Conservation (phyloP, 2,329 filamentous ascomycete genomes). For the Lasiodiplodia gonubiensis region DNA sequence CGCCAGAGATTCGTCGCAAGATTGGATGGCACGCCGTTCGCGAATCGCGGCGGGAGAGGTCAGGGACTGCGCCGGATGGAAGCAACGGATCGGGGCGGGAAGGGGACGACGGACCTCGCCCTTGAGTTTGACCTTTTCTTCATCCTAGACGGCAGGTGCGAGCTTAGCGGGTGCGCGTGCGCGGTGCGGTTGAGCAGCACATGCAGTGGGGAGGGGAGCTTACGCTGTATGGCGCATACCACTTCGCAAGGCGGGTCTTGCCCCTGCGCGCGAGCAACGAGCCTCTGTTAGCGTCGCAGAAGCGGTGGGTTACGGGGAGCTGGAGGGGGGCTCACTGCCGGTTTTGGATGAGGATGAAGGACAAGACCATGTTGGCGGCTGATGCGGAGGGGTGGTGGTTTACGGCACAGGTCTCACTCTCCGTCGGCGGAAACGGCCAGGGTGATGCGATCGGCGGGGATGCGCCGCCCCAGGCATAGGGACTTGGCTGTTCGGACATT, state of each 20-base stretch:
- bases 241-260: conserved; percentile 97
- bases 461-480: too few relatives aligned
- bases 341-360: conserved; percentile 89
- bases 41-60: not conserved
- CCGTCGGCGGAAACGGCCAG: conserved; percentile 9
- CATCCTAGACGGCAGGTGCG: conserved; percentile 66
- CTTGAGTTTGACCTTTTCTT: conserved; percentile 98
- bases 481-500: too few relatives aligned
- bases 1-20: conserved; percentile 11
- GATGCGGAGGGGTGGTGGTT: conserved; percentile 7
- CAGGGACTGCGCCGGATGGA: conserved; percentile 1
- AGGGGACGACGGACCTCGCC: conserved; percentile 71
- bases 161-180: conserved; percentile 3
- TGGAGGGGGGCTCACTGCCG: conserved; percentile 66
- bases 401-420: conserved; percentile 1
- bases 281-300: conserved; percentile 7
- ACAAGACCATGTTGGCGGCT: conserved; percentile 66
- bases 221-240: conserved; percentile 94
- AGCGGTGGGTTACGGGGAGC: conserved; percentile 3
- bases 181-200: not conserved
- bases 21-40: conserved; percentile 3
- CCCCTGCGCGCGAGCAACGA: conserved; percentile 64
- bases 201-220: conserved; percentile 36
- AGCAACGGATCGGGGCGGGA: not conserved
- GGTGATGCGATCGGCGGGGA: conserved; percentile 22